These are phyloP conservation scores for Petunia hybrid DNA, from an alignment of 305 asterid species.

Conservation along the genomic window DNA sequence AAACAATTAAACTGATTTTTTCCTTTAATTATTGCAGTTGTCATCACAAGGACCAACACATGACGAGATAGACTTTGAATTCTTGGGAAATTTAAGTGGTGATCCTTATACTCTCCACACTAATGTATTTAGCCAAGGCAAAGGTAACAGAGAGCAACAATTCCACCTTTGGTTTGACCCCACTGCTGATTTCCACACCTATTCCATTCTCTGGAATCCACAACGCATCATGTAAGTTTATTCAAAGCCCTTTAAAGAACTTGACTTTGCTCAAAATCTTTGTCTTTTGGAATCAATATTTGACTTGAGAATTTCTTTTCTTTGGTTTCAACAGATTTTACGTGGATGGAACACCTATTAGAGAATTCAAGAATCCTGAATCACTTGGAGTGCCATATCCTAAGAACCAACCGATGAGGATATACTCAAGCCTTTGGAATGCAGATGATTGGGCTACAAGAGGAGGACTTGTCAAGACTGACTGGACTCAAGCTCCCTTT, in stretches of 20 bases:
- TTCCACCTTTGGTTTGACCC: conserved; percentile 69
- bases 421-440: conserved; percentile 69
- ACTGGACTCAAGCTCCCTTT: conserved; percentile 71
- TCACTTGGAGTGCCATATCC: conserved; percentile 60
- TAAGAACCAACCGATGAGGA: conserved; percentile 59
- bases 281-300: background rate
- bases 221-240: conserved; percentile 53
- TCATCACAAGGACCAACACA: conserved; percentile 66
- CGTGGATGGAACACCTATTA: conserved; percentile 67
- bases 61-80: conserved; percentile 68
- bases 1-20: background rate
- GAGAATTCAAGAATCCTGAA: conserved; percentile 66
- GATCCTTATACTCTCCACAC: conserved; percentile 61
- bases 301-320: background rate
- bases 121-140: conserved; percentile 55
- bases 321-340: conserved; percentile 44
- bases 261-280: background rate
- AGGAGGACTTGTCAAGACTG: conserved; percentile 67
- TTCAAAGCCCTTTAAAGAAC: background rate
- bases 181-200: conserved; percentile 61
- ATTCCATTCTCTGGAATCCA: conserved; percentile 66
- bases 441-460: conserved; percentile 83
- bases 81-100: conserved; percentile 55
- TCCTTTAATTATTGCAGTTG: conserved; percentile 37
- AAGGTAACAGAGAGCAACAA: conserved; percentile 58